A percentile compares a stretch with the other conserved stretches of the same genome.
These are phyloP conservation scores for Striga asiatica DNA, from an alignment of 257 asterid genomes.

Conservation along the genomic window DNA sequence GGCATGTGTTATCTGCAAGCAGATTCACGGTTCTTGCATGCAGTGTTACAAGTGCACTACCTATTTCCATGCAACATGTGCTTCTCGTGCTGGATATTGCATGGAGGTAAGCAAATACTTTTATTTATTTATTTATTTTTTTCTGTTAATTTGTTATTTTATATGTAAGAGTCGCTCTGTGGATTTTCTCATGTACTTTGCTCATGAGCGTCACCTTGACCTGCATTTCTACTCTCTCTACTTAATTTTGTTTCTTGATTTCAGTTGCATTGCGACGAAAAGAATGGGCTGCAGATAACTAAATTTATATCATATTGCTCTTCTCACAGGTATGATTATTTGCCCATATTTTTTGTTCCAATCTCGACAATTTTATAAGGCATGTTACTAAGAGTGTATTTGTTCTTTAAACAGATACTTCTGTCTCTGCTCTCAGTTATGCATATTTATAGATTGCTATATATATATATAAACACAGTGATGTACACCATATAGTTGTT, in stretches of 20 bases:
- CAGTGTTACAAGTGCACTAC: constrained; percentile 93
- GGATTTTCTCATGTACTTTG: background rate
- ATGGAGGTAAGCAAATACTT: constrained; percentile 62
- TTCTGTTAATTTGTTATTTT: no score
- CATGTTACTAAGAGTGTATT: background rate
- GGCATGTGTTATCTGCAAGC: constrained; percentile 83
- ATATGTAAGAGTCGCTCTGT: background rate
- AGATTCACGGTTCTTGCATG: constrained; percentile 81
- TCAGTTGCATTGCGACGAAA: constrained; percentile 79
- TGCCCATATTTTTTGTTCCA: constrained; percentile 9
- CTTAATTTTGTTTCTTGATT: constrained; percentile 16
- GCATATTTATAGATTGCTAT: no score
- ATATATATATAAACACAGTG: no score
- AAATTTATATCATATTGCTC: constrained; percentile 85
- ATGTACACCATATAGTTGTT: no score
- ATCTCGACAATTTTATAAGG: background rate
- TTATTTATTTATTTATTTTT: constrained; percentile 5
- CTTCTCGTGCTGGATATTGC: constrained; percentile 84
- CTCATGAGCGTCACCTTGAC: background rate
- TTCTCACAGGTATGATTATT: constrained; percentile 53
- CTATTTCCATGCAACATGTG: constrained; percentile 77
- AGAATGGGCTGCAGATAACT: constrained; percentile 57
- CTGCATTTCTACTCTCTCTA: background rate
- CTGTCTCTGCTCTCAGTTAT: no score
- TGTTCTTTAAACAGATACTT: background rate